phyloP scores from a whole-genome alignment of 805 yeast species.

The Saturnispora bothae region DNA sequence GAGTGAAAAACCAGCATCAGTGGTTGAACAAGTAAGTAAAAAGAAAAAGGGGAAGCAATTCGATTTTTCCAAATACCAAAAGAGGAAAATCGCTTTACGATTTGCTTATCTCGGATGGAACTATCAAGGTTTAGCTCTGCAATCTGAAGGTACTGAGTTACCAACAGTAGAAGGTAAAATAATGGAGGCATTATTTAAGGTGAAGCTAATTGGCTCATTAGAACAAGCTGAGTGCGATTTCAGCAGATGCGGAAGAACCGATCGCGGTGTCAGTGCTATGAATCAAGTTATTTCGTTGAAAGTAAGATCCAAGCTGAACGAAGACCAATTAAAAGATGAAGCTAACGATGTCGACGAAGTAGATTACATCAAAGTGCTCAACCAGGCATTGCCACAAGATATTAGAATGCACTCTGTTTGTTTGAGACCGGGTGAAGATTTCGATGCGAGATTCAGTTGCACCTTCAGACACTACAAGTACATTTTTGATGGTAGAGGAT shows the following conservation, averaged over 20 bases:
- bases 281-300: constrained; percentile 80
- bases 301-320: constrained; percentile 57
- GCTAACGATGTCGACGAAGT: constrained; percentile 56
- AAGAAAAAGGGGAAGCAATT: constrained; percentile 33
- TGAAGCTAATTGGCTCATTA: constrained; percentile 51
- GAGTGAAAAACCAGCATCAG: not conserved
- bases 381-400: constrained; percentile 70
- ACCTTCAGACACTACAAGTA: constrained; percentile 78
- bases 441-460: constrained; percentile 93
- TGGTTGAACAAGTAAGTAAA: constrained; percentile 1
- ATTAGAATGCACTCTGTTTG: constrained; percentile 76
- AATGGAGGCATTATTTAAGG: constrained; percentile 56
- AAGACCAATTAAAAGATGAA: constrained; percentile 51
- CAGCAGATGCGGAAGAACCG: constrained; percentile 92
- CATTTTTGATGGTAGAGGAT: constrained; percentile 45
- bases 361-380: constrained; percentile 65
- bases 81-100: constrained; percentile 64
- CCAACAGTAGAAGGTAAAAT: constrained; percentile 83
- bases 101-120: constrained; percentile 93
- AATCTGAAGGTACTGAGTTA: constrained; percentile 60
- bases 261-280: constrained; percentile 94
- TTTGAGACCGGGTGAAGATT: constrained; percentile 68
- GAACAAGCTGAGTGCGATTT: constrained; percentile 59
- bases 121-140: constrained; percentile 83
- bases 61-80: constrained; percentile 53